These are phyloP conservation scores for Jackrogersella multiformis DNA, from an alignment of 495 filamentous ascomycete species.

Conservation along the genomic window DNA sequence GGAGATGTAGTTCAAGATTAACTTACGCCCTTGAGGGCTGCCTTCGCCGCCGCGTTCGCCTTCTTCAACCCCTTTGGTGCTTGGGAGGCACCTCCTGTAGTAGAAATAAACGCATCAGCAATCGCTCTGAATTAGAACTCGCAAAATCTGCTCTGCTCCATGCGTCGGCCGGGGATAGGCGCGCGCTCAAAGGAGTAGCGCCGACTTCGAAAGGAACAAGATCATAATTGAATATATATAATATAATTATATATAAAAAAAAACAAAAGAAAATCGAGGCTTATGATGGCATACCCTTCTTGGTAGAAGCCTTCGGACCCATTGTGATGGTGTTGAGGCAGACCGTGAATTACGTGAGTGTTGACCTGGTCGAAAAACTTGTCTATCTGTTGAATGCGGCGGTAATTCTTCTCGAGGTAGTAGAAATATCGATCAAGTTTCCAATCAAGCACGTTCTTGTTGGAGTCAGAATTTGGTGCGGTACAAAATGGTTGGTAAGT, in stretches of 20 bases:
- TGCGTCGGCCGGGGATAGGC: conserved; percentile 51
- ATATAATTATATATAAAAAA: no score
- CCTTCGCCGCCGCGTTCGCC: conserved; percentile 92
- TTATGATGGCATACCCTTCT: conserved; percentile 70
- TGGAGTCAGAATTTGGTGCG: not conserved
- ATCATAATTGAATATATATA: no score
- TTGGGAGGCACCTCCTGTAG: conserved; percentile 70
- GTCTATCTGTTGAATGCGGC: no score
- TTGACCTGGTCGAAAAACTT: conserved; percentile 19
- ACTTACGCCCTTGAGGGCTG: conserved; percentile 88
- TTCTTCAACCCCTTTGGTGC: conserved; percentile 72
- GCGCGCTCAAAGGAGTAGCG: conserved; percentile 37
- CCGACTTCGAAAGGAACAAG: conserved; percentile 30
- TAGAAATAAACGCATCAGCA: conserved; percentile 56
- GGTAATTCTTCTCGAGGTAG: not conserved
- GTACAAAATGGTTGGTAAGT: not conserved
- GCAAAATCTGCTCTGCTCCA: conserved; percentile 70
- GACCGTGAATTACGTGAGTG: conserved; percentile 31
- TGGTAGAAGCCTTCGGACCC: conserved; percentile 72
- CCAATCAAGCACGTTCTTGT: not conserved
- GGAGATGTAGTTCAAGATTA: not conserved
- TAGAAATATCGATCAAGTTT: not conserved
- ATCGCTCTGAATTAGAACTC: conserved; percentile 63
- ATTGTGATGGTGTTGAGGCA: conserved; percentile 66
- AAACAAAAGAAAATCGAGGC: conserved; percentile 34